A percentile compares a stretch with the other conserved stretches of the same genome.
These are phyloP conservation scores for Eucalyptus viminalis DNA, from an alignment of 345 rosid species.

Conservation along the genomic window DNA sequence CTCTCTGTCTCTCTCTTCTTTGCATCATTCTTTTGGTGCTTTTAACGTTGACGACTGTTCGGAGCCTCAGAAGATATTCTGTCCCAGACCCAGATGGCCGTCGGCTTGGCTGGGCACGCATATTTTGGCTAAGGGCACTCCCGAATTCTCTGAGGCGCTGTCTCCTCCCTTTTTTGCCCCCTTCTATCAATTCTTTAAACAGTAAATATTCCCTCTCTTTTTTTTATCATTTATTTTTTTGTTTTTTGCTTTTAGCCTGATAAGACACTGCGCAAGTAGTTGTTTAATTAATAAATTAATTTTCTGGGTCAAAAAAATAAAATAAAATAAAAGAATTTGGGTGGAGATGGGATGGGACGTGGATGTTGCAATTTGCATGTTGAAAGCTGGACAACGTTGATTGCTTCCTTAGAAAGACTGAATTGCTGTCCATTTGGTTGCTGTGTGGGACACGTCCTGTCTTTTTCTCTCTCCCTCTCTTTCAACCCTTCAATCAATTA, in stretches of 20 bases:
- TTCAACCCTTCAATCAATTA: neutral
- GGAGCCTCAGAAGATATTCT: neutral
- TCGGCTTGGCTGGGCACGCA: neutral
- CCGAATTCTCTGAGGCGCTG: neutral
- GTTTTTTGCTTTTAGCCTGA: neutral
- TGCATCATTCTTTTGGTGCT: neutral
- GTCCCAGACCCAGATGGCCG: neutral
- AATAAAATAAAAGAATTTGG: neutral
- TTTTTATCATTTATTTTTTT: neutral
- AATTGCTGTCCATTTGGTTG: neutral
- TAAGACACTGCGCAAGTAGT: neutral
- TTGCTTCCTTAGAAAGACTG: neutral
- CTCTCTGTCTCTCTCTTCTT: neutral
- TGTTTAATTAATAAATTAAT: neutral
- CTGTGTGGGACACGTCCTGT: neutral
- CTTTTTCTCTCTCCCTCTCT: neutral
- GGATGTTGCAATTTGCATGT: neutral
- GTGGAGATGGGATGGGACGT: neutral
- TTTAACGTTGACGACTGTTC: neutral
- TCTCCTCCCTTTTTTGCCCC: neutral
- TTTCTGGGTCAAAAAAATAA: neutral
- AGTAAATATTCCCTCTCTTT: neutral
- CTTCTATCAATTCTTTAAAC: neutral
- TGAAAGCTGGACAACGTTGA: neutral
- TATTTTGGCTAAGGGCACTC: neutral